phyloP scores from a whole-genome alignment of 768 basidiomycete genomes.

The Xanthoconium purpureum region DNA sequence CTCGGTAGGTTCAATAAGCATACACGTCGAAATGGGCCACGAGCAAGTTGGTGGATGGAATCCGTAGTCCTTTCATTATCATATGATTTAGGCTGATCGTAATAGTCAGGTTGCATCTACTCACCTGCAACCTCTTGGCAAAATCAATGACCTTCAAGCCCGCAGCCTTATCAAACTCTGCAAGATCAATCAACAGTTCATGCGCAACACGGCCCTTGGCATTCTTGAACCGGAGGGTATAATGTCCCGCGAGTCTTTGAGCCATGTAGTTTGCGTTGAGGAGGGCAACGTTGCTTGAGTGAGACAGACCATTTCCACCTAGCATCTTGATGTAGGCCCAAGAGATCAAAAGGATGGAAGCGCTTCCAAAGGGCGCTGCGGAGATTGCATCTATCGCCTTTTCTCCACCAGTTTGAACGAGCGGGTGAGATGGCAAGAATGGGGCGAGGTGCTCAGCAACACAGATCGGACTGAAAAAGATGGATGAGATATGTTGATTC shows the following conservation, averaged over 20 bases:
- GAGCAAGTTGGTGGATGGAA: slow-evolving; percentile 98
- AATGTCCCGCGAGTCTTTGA: slow-evolving; percentile 76
- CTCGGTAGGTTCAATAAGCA: slow-evolving; percentile 98
- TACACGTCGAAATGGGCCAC: slow-evolving; percentile 96
- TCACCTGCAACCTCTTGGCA: slow-evolving; percentile 89
- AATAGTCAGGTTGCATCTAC: background rate
- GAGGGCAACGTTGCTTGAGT: slow-evolving; percentile 83
- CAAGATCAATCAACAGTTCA: slow-evolving; percentile 91
- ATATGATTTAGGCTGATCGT: background rate
- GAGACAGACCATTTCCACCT: slow-evolving; percentile 85
- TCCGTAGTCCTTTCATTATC: slow-evolving; percentile 65
- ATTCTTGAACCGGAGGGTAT: slow-evolving; percentile 87
- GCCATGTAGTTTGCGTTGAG: slow-evolving; percentile 99
- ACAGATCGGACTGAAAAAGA: slow-evolving; percentile 71
- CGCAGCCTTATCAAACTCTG: slow-evolving; percentile 88
- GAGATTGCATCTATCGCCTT: slow-evolving; percentile 84
- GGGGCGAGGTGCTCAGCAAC: slow-evolving; percentile 90
- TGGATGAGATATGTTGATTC: background rate
- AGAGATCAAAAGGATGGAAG: slow-evolving; percentile 92
- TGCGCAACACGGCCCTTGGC: slow-evolving; percentile 91
- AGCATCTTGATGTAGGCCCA: slow-evolving; percentile 99
- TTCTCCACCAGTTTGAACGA: slow-evolving; percentile 61
- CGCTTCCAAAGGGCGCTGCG: slow-evolving; percentile 90
- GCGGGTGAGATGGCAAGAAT: slow-evolving; percentile 89
- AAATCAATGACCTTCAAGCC: slow-evolving; percentile 94